Evolutionary conservation across 73 alveolate species (phyloP).

Genomic region (Tetrahymena elliotti): DNA sequence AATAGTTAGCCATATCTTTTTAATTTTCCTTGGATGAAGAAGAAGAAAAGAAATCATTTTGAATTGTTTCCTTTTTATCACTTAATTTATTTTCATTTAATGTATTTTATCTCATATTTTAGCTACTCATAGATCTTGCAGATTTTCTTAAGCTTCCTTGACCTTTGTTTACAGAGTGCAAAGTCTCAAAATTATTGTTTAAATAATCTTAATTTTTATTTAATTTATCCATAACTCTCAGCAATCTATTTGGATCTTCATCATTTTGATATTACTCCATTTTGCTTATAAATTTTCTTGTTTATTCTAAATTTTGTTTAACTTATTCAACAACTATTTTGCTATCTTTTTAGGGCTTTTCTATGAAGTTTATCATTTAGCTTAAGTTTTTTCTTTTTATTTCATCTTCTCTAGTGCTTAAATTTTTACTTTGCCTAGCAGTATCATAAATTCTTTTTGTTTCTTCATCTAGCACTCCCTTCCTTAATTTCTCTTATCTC

Average conservation of each 20-base stretch:
- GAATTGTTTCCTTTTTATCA: neutral
- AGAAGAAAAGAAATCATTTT: neutral
- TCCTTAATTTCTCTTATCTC: conserved; percentile 13
- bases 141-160: neutral
- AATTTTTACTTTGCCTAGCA: neutral
- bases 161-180: neutral
- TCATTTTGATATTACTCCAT: neutral
- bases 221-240: neutral
- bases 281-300: neutral
- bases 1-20: neutral
- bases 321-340: neutral
- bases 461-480: conserved; percentile 30
- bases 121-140: neutral
- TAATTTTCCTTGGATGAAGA: neutral
- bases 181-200: neutral
- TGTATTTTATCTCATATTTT: neutral
- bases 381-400: neutral
- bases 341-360: neutral
- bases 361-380: neutral
- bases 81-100: neutral
- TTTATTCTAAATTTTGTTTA: neutral
- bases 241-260: neutral
- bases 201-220: neutral
- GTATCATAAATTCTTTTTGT: conserved; percentile 14
- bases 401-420: neutral